Evolutionary conservation across 352 stramenopile species (phyloP), one percentile per base, ranked within the genome.

Genomic region (Globisporangium irregulare): DNA sequence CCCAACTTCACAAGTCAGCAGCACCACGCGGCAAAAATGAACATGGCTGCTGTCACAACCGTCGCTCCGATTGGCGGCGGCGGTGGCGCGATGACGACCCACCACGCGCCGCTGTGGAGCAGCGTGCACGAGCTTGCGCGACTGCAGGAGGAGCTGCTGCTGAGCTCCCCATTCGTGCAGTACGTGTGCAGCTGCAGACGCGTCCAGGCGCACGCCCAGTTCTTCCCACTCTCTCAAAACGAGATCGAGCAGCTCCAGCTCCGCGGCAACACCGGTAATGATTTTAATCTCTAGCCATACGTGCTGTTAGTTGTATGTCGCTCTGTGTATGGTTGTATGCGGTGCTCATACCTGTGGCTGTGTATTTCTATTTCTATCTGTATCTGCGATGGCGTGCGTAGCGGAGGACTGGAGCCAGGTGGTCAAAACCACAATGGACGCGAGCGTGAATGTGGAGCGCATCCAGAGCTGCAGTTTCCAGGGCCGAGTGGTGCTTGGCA

Each of bases 391-490:
- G 64, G 27, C 20, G 14, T 20, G 15, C 2, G 20, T 48, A 92
- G 85, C 85, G 38, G 73, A 88, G n/a, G 64, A 87, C 72, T 95
- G 87, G 87, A 27, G 53, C 0, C 59, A 70, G 2, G 82, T 95
- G 34, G 62, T 73, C 64, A 92, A 91, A 67, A 83, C 67, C 18
- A 32, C 62, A 1, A 50, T 53, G 32, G n/a, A 73, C 12, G 36
- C 36, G 22, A 38, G 41, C 4, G 51, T 92, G 5, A 60, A 75
- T 34, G 72, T 75, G 20, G 67, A 66, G 22, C 80, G 73, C 46
- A 76, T 96, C 25, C 87, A 77, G n/a, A 74, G 84, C 67, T 93
- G 84, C 54, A 69, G 75, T 9, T 94, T 96, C 74, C 79, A 90
- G 50, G 86, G 84, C 3, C 51, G 68, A 41, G 84, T 96, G 14